Percentiles rank a stretch among this genome's conserved stretches.
These are phyloP conservation scores for Groenewaldozyma tartarivorans DNA, from an alignment of 805 yeast species.

Conservation along the genomic window DNA sequence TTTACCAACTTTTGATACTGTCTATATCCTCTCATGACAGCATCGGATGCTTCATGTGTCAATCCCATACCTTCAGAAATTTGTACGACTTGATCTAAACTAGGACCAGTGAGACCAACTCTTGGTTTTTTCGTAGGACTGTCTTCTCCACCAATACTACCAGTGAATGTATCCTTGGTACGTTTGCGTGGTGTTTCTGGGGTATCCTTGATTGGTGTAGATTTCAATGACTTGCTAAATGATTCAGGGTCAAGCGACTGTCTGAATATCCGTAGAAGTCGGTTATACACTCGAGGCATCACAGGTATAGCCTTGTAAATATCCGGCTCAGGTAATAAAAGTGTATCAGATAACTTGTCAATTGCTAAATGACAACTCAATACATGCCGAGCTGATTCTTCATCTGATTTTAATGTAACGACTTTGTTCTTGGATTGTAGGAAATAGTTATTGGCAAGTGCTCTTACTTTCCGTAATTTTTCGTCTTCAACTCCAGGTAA, in stretches of 20 bases:
- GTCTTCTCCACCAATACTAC: not conserved
- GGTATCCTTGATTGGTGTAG: not conserved
- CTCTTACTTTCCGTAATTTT: constrained; percentile 3
- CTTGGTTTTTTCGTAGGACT: constrained; percentile 1
- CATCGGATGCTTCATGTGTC: constrained; percentile 13
- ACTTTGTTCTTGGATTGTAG: constrained; percentile 13
- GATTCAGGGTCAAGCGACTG: constrained; percentile 9
- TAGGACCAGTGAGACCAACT: constrained; percentile 18
- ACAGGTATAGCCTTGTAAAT: constrained; percentile 13
- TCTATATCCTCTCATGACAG: constrained; percentile 20
- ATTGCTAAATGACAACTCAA: constrained; percentile 19
- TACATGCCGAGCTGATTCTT: constrained; percentile 17
- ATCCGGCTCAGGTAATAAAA: constrained; percentile 12
- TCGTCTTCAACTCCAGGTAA: not conserved
- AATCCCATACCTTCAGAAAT: constrained; percentile 15
- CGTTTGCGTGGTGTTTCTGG: constrained; percentile 2
- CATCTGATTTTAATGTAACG: constrained; percentile 14
- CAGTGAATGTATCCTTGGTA: not conserved
- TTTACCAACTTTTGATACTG: constrained; percentile 24
- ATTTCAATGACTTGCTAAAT: not conserved
- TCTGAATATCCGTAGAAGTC: constrained; percentile 15
- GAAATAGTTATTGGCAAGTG: constrained; percentile 4
- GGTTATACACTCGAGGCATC: constrained; percentile 15
- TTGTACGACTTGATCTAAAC: constrained; percentile 10
- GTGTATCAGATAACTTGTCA: constrained; percentile 11